Evolutionary conservation across 179 eudicot species (phyloP), one percentile per base, ranked within the genome.

Genomic region (Spinacia oleracea): DNA sequence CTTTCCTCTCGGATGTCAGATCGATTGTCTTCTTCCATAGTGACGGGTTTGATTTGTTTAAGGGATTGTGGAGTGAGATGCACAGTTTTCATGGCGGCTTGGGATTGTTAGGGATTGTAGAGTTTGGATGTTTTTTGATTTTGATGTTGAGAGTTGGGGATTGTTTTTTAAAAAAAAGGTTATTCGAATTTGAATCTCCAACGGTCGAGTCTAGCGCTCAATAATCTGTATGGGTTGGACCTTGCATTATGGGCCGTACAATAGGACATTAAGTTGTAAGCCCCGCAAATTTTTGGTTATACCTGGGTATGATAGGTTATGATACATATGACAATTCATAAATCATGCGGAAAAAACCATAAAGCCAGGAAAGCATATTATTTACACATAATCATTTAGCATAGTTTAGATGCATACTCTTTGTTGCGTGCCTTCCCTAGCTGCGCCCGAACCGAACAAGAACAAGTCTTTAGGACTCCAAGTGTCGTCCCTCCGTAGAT

Each of bases 41-140:
- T 3, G 35, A 27, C 40, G 6, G 79, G 75, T 34, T 80, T 77
- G 78, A 78, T 71, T 31, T 90, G 83, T 50, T 80, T 82, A 6
- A 51, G 48, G 15, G 91, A 59, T 74, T 76, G 25, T 23, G 64
- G 64, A 38, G 38, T 64, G 79, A 21, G 84, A 48, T 20, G 42
- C 10, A 78, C 56, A 34, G 81, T 60, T 78, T 58, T 82, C 84
- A 78, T 73, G 71, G 76, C 45, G 69, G 68, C 27, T 65, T 20
- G 53, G 46, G 4, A 43, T 25, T 51, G 51, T 55, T 55, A n/a
- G 42, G 65, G 38, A 9, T 67, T 21, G 35, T 14, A 3, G 23
- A 20, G 73, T 70, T 72, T 59, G 76, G 68, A 69, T 23, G 51
- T n/a, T n/a, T n/a, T n/a, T n/a, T n/a, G n/a, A n/a, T n/a, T n/a